phyloP scores from a whole-genome alignment of 1,284 basidiomycete species.

The Rhodotorula sp. region DNA sequence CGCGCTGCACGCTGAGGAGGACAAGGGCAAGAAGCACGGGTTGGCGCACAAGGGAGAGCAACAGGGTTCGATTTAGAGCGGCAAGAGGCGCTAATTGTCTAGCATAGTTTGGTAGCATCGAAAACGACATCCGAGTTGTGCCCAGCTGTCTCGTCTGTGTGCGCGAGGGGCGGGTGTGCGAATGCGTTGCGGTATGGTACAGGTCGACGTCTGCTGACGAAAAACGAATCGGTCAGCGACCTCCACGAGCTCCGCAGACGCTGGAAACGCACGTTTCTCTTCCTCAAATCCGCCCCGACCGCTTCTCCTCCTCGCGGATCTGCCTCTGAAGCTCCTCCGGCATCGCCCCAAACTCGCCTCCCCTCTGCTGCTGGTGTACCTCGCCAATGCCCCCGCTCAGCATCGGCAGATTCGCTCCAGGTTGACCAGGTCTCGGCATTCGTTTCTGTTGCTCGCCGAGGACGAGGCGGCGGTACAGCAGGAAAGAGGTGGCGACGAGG shows the following conservation, averaged over 20 bases:
- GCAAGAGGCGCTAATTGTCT: not conserved
- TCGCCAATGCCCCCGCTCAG: not conserved
- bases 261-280: not conserved
- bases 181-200: not conserved
- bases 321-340: slow-evolving; percentile 11
- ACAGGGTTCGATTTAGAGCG: slow-evolving; percentile 2
- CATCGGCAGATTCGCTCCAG: not conserved
- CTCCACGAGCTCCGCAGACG: not conserved
- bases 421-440: slow-evolving; percentile 8
- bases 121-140: not conserved
- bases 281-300: not conserved
- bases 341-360: not conserved
- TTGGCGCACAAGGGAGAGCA: slow-evolving; percentile 5
- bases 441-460: slow-evolving; percentile 37
- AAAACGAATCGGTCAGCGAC: not conserved
- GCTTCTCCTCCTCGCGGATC: slow-evolving; percentile 10
- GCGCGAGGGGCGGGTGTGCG: too few species aligned
- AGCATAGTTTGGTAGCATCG: not conserved
- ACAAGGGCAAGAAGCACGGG: slow-evolving; percentile 17
- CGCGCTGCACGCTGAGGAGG: not conserved
- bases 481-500: slow-evolving; percentile 32
- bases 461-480: slow-evolving; percentile 39
- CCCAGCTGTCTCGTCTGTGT: too few species aligned
- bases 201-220: not conserved
- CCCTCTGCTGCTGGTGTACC: slow-evolving; percentile 5